Conservation (phyloP, 768 basidiomycete species). For the Termitomyces heimii region DNA sequence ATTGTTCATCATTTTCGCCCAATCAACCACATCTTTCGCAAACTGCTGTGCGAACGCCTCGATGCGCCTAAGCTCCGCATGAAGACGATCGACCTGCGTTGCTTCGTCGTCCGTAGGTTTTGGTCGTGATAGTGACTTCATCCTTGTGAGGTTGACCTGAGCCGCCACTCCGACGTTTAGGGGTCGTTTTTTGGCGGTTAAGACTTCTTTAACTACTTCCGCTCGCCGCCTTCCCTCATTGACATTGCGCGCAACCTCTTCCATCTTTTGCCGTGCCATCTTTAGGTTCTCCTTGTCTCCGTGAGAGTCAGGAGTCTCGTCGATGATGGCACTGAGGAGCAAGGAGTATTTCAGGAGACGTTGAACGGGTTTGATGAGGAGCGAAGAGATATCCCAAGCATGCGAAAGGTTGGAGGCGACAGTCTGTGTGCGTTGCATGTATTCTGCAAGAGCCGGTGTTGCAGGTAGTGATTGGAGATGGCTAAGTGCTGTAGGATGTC, state of each 20-base stretch:
- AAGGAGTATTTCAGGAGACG: constrained; percentile 92
- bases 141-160: constrained; percentile 50
- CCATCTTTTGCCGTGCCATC: constrained; percentile 52
- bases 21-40: constrained; percentile 56
- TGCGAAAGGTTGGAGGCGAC: constrained; percentile 71
- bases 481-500: constrained; percentile 67
- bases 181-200: constrained; percentile 39
- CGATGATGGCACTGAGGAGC: constrained; percentile 70
- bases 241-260: constrained; percentile 68
- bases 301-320: constrained; percentile 67
- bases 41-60: constrained; percentile 57
- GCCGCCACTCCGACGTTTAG: constrained; percentile 43
- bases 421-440: constrained; percentile 59
- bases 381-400: constrained; percentile 89
- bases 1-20: constrained; percentile 48
- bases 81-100: constrained; percentile 46
- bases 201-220: constrained; percentile 75
- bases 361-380: constrained; percentile 97
- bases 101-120: constrained; percentile 27
- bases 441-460: constrained; percentile 56
- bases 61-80: constrained; percentile 49
- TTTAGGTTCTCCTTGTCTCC: constrained; percentile 56
- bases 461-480: constrained; percentile 44
- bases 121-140: constrained; percentile 43
- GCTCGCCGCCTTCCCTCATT: constrained; percentile 74